Conservation (phyloP, 768 basidiomycete genomes). For the Rhizopogon salebrosus region DNA sequence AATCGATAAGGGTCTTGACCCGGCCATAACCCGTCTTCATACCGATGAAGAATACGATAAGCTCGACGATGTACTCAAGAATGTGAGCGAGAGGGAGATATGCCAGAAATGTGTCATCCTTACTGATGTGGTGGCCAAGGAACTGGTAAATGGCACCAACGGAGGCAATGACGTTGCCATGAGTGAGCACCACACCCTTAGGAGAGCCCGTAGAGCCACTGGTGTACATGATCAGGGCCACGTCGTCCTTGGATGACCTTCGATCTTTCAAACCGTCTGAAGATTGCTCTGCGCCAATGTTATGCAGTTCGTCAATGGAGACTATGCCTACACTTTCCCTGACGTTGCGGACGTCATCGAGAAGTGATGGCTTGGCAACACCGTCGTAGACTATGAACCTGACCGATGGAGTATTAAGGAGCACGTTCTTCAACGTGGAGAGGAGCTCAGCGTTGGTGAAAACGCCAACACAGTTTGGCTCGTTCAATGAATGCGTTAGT, state of each 20-base stretch:
- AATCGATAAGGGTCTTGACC: constrained; percentile 94
- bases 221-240: constrained; percentile 80
- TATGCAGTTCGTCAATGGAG: constrained; percentile 66
- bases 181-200: constrained; percentile 89
- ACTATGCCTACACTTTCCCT: constrained; percentile 58
- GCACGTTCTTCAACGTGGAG: constrained; percentile 66
- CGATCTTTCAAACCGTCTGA: constrained; percentile 44
- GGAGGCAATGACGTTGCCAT: constrained; percentile 80
- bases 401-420: constrained; percentile 68
- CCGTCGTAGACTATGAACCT: constrained; percentile 87
- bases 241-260: constrained; percentile 46
- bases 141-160: constrained; percentile 77
- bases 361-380: constrained; percentile 39
- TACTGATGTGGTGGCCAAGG: constrained; percentile 47
- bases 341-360: constrained; percentile 54
- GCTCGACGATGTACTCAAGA: constrained; percentile 91
- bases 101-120: constrained; percentile 58
- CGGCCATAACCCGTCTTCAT: constrained; percentile 85
- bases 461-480: constrained; percentile 76
- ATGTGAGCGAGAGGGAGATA: constrained; percentile 95
- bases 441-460: constrained; percentile 94
- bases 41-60: constrained; percentile 67
- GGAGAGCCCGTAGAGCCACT: constrained; percentile 88
- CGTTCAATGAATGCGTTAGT: constrained; percentile 84
- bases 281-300: constrained; percentile 55